Base-by-base conservation (phyloP, 495 filamentous ascomycete genomes). In the Durotheca rogersii region DNA sequence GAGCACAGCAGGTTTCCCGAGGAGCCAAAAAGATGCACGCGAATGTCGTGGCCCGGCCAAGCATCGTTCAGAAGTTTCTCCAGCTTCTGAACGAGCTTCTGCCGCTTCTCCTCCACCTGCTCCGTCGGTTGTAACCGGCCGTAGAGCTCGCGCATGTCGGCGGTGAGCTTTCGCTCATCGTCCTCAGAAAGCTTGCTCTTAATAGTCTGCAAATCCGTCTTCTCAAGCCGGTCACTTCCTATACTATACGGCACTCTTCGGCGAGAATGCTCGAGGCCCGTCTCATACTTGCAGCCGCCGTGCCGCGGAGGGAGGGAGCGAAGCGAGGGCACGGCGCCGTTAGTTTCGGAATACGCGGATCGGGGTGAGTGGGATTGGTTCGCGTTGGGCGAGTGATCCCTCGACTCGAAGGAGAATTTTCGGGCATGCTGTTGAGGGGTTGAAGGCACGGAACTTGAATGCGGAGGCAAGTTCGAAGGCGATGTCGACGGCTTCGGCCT, bases 1-100 rank as follows among this genome's bases (percentile, higher is more conserved):
- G 94, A 95, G 66, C 89, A 96, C 29, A 97, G 77, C 60, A 94
- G 76, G 65, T 98, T 98, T 40, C 93, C 93, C 30, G 94, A 96
- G 4, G 94, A 97, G 14, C 93, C 93, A 79, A 97, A 98, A 20
- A 97, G 82, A 65, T 94, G 84, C 12, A 95, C 94, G 62, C 81
- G 82, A 56, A 96, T 96, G 48, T 92, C 79, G 57, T 87, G 85
- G 1, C 88, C 90, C 1, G 93, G 93, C 91, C 91, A 98, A 58
- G 91, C 82, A 6, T 86, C 72, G 60, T 92, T 92, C 67, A 98
- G 81, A 20, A 96, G 71, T 52, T 79, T 85, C 65, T 95, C 86
- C 62, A 97, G 69, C 72, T 97, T 97, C 51, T 77, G 72, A 33
- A 97, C 83, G 51, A 98, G 81, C 56, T 80, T 82, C 56, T 73